Evolutionary conservation across 495 filamentous ascomycete species (phyloP).

Genomic region (Extremus antarcticus): DNA sequence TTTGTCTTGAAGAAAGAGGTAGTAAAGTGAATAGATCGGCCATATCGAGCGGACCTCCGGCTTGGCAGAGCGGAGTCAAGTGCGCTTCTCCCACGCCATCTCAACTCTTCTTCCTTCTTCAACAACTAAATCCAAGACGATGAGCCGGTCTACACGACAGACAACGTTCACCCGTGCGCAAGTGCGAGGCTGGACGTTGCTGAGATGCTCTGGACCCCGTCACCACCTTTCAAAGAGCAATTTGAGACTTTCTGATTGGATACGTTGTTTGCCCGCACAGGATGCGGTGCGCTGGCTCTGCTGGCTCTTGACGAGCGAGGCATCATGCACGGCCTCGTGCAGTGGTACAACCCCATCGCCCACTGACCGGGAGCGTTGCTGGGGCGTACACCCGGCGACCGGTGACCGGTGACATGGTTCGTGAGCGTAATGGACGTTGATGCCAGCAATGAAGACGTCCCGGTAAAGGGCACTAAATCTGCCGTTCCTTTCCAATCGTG

Average conservation of each 20-base stretch:
- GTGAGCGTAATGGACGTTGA: too few species aligned
- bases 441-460: too few species aligned
- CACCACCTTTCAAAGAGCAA: conserved; percentile 38
- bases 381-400: too few species aligned
- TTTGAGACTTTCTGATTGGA: conserved; percentile 40
- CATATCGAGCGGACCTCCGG: not conserved
- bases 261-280: not conserved
- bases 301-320: not conserved
- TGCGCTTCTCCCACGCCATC: too few species aligned
- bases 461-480: too few species aligned
- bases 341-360: too few species aligned
- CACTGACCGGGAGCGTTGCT: too few species aligned
- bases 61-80: not conserved
- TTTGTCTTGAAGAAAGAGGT: not conserved
- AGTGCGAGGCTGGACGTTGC: conserved; percentile 33
- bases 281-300: not conserved
- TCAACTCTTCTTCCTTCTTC: conserved; percentile 16
- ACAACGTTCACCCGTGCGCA: conserved; percentile 21
- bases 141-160: conserved; percentile 35
- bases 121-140: conserved; percentile 43
- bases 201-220: conserved; percentile 37
- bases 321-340: too few species aligned
- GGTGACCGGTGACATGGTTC: too few species aligned
- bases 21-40: not conserved
- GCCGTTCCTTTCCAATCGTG: too few species aligned